Percentiles rank a stretch among this genome's conserved stretches.
Evolutionary conservation across 2,329 filamentous ascomycete species (phyloP).

Genomic region (Fusarium chaquense): DNA sequence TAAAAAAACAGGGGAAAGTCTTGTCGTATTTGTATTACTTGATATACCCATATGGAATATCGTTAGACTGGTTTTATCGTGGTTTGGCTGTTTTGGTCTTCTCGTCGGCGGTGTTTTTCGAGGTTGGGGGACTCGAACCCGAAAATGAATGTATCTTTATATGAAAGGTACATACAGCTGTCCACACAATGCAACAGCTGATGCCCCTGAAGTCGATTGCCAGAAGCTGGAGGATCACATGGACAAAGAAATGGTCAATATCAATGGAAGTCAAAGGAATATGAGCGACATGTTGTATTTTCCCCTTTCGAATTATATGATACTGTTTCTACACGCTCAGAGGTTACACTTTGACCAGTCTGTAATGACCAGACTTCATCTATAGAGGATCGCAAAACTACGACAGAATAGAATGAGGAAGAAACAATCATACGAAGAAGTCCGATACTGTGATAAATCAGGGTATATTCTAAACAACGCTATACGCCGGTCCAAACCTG

Average conservation of each 20-base stretch:
- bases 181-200: conserved; percentile 10
- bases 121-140: not conserved
- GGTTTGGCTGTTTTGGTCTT: not conserved
- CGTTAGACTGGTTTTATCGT: accelerated
- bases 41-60: accelerated
- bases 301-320: not conserved
- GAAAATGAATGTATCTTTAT: not conserved
- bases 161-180: not conserved
- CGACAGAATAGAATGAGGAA: not conserved
- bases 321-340: not conserved
- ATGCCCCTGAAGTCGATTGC: not conserved
- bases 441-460: not conserved
- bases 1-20: accelerated
- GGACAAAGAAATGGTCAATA: not conserved
- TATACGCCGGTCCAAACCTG: not conserved
- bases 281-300: not conserved
- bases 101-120: not conserved
- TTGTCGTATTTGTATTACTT: accelerated
- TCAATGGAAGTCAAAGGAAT: not conserved
- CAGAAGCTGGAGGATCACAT: not conserved
- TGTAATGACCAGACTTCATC: not conserved
- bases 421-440: not conserved
- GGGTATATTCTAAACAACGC: conserved; percentile 18
- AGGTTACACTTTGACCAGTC: not conserved
- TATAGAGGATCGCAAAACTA: not conserved